Base-by-base conservation (phyloP, 495 filamentous ascomycete genomes). In the Acidiella bohemica region DNA sequence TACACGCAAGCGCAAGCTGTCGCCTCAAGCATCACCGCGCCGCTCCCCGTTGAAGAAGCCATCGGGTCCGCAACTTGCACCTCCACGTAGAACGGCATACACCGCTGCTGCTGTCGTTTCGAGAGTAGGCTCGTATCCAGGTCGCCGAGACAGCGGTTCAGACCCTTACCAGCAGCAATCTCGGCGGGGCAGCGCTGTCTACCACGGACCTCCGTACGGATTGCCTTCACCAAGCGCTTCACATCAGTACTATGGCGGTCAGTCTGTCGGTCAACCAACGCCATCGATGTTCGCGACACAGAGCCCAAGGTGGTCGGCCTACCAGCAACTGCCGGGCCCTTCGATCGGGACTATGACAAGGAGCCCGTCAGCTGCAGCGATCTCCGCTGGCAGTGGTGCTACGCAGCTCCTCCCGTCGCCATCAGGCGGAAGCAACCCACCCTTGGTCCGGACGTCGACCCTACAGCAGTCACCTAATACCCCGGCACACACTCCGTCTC, bases 381-480 rank as follows among this genome's bases (percentile, higher is more conserved):
- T 52, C 5, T 59, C 66, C 21, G 48, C 60, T 5, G 42, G 63
- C 3, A 51, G 55, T 17, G 29, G 37, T 32, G 12, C 33, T 18
- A 47, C 62, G 20, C 62, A 60, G 13, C 59, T 61, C 20, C 49
- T 56, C 27, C 44, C 61, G 4, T 64, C 70, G 23, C 67, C 67
- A 25, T 53, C 62, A 49, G 56, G 63, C n/a, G 32, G 54, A 10
- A 58, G 56, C 10, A 80, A 70, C 59, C 88, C 69, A 32, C 73
- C 71, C 38, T 63, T 97, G 14, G 79, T 93, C 37, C 72, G 90
- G 28, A 93, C 90, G 2, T 92, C 86, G 16, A 90, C 80, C 2
- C 49, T 94, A 16, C 72, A 81, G 44, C 72, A 75, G 41, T 62
- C 67, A 3, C 64, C 54, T 18, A 55, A 67, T 22, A 52, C 61